Base-by-base conservation (phyloP, 2,329 filamentous ascomycete genomes). In the Neopestalotiopsis sp. region DNA sequence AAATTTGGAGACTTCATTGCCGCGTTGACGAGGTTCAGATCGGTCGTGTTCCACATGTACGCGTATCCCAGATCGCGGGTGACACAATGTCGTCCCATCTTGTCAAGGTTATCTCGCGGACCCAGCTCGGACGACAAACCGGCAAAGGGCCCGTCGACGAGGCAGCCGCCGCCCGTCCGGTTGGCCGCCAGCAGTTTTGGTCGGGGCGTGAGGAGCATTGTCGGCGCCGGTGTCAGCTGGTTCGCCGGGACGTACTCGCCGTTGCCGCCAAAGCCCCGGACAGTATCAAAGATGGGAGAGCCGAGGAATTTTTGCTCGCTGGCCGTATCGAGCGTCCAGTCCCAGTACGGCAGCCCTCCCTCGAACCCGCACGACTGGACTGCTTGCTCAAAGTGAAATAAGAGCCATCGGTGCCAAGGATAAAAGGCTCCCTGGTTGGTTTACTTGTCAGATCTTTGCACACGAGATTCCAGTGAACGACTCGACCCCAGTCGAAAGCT, bases 331-430 rank as follows among this genome's bases (percentile, higher is more conserved):
- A 72, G 52, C 13, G 57, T 69, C 68, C 68, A 68, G 58, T 69
- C 74, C 74, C 74, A 74, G 67, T 74, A 75, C 1, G 75, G 74
- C 1, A 74, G 69, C 1, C 69, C 72, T 17, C 72, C 75, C 5
- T 70, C 70, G 67, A 70, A 78, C 10, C 71, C 71, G 28, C 75
- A 78, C 3, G 68, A 58, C 20, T 70, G 69, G 1, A 78, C 70
- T 34, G 72, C 74, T 4, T 72, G 65, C 66, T 78, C 75, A 14
- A 75, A 77, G 4, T 73, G 66, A 17, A 69, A 68, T n/a, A 69
- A 45, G 20, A 69, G 40, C 30, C 65, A 58, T 6, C 67, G 63
- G 20, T 69, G 67, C n/a, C 7, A 72, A 13, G 68, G 68, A 14
- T 68, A 69, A 57, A 69, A 69, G 32, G 38, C 58, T 45, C 60